These are phyloP conservation scores for Linum usitatissimum DNA, from an alignment of 345 rosid genomes.

Conservation along the genomic window DNA sequence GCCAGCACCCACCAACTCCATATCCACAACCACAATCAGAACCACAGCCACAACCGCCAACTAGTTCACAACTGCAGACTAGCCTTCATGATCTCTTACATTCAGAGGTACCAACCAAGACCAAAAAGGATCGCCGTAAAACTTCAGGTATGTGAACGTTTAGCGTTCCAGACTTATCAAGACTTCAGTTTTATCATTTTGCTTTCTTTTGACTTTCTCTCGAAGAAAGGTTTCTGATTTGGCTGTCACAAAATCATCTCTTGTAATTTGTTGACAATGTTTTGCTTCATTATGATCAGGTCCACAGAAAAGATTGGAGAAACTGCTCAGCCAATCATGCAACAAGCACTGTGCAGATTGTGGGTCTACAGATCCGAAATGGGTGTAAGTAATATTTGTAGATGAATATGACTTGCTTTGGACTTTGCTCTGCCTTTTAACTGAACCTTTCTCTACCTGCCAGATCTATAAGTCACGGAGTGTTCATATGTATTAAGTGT, in stretches of 20 bases:
- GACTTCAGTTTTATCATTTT: neutral
- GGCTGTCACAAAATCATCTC: too few relatives aligned
- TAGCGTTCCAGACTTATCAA: neutral
- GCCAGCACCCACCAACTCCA: neutral
- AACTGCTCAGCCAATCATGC: slow-evolving; percentile 36
- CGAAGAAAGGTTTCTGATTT: neutral
- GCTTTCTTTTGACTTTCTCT: too few relatives aligned
- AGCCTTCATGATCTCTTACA: slow-evolving; percentile 50
- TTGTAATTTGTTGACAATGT: neutral
- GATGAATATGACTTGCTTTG: neutral
- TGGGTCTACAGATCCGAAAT: slow-evolving; percentile 89
- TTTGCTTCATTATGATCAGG: slow-evolving; percentile 24
- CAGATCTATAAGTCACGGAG: slow-evolving; percentile 80
- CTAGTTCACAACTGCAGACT: slow-evolving; percentile 21
- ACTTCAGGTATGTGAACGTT: slow-evolving; percentile 34
- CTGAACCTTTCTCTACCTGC: slow-evolving; percentile 16
- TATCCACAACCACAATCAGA: neutral
- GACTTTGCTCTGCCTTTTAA: slow-evolving; percentile 13
- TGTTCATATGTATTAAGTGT: slow-evolving; percentile 89
- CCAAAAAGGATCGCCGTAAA: slow-evolving; percentile 22
- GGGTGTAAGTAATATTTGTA: slow-evolving; percentile 60
- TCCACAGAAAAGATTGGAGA: slow-evolving; percentile 46
- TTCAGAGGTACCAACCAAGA: slow-evolving; percentile 31
- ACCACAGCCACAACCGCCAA: neutral
- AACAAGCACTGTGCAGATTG: slow-evolving; percentile 83